Base-by-base conservation (phyloP, 2,329 filamentous ascomycete genomes). In the Colletotrichum agaves region DNA sequence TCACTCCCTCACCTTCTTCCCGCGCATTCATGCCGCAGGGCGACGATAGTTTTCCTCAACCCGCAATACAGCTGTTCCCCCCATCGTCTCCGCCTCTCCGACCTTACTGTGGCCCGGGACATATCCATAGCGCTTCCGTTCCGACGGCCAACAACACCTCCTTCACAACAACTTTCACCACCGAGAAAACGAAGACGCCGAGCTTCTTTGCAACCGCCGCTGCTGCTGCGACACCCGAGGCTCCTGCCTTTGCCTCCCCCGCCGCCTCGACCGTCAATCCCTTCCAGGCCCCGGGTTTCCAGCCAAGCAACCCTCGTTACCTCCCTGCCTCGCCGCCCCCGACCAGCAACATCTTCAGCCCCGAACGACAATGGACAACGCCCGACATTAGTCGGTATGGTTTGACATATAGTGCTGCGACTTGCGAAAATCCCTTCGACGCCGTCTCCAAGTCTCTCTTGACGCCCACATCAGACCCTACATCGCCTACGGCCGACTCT, bases 311-410 rank as follows among this genome's bases (percentile, higher is more conserved):
- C 52, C 56, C 61, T 56, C 61, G 58, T 19, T 62, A 62, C 37
- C 66, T 60, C 17, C 61, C 53, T 17, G 61, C 60, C n/a, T 67
- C 64, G 52, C 64, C 64, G 35, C 62, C 53, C 5, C 55, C 46
- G 13, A 64, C 64, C n/a, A 35, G 33, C 3, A 31, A 52, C 58
- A 52, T 39, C 21, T 59, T 58, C 39, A 53, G 23, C 15, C 46
- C 58, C 5, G 43, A 44, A 35, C 49, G 57, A 57, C 62, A 52
- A 61, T 71, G 69, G 70, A 57, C 63, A 50, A 69, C 64, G 35
- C 61, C 67, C 39, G 72, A 75, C 37, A 72, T 61, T 57, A 71
- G 71, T 61, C 76, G 74, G 64, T 68, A 78, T 78, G 76, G 71
- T 74, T 69, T 73, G 70, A 75, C 70, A 27, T 71, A 75, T 58